Conservation (phyloP, 163 green algal species). For the Chloromonas sp. region DNA sequence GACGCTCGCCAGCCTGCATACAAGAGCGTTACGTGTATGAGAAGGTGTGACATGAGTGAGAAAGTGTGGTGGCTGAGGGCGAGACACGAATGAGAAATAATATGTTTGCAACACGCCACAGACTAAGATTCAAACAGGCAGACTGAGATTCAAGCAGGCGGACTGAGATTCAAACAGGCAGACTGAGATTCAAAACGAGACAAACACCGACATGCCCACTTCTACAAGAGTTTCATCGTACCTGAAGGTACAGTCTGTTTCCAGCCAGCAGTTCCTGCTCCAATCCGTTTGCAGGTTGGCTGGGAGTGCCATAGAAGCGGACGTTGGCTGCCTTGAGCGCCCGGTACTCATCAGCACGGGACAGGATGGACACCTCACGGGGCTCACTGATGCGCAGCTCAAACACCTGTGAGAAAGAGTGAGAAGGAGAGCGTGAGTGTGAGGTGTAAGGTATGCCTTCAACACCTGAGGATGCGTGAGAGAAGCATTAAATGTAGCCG, state of each 20-base stretch:
- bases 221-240: background rate
- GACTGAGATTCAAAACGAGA: too few species aligned
- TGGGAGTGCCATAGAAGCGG: constrained; percentile 20
- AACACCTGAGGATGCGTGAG: background rate
- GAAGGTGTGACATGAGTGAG: constrained; percentile 3
- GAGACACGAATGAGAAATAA: too few species aligned
- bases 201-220: too few species aligned
- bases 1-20: constrained; percentile 34
- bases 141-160: too few species aligned
- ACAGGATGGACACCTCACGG: constrained; percentile 30
- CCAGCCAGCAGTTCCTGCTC: constrained; percentile 42
- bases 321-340: constrained; percentile 32
- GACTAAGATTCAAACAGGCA: too few species aligned
- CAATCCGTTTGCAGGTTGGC: constrained; percentile 26
- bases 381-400: constrained; percentile 42
- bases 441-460: background rate
- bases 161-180: too few species aligned
- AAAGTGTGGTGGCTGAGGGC: background rate
- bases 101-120: too few species aligned
- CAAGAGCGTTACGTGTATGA: background rate
- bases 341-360: constrained; percentile 36
- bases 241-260: constrained; percentile 39
- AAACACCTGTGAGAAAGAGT: constrained; percentile 32
- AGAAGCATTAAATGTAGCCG: too few species aligned
- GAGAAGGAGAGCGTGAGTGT: background rate